phyloP scores from a whole-genome alignment of 768 basidiomycete genomes.

The Mycena amicta region DNA sequence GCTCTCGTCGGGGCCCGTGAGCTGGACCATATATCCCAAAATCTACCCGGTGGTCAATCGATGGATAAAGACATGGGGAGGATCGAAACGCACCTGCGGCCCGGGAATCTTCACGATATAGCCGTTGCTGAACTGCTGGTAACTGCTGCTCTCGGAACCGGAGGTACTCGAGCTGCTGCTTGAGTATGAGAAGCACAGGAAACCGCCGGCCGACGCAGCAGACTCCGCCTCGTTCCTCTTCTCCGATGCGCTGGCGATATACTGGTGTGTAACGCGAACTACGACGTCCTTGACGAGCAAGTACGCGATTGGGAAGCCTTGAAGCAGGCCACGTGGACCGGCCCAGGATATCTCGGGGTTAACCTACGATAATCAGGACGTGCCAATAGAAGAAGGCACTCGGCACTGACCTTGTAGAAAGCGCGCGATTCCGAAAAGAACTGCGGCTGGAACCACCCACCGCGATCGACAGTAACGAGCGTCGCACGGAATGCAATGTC shows the following conservation, averaged over 20 bases:
- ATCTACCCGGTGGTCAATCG: not conserved
- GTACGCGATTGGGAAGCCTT: conserved; percentile 12
- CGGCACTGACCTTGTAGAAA: conserved; percentile 14
- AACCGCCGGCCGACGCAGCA: conserved; percentile 8
- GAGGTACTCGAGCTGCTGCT: conserved; percentile 11
- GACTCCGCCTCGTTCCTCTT: not conserved
- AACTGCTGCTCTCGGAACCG: not conserved
- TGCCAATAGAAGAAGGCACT: not conserved
- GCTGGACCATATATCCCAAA: conserved; percentile 11
- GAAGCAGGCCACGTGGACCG: conserved; percentile 2
- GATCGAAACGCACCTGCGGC: conserved; percentile 19
- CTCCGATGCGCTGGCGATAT: not conserved
- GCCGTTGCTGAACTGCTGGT: conserved; percentile 14
- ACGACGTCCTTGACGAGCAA: conserved; percentile 16
- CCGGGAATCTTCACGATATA: conserved; percentile 24
- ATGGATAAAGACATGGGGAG: not conserved
- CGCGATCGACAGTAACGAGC: conserved; percentile 25
- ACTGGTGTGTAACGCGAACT: conserved; percentile 2
- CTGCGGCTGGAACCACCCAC: conserved; percentile 28
- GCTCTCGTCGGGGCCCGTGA: conserved; percentile 15
- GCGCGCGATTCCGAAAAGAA: conserved; percentile 24
- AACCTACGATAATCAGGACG: conserved; percentile 3
- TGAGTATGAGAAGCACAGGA: conserved; percentile 18
- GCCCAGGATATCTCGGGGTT: conserved; percentile 11
- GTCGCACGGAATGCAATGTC: conserved; percentile 21